phyloP scores from a whole-genome alignment of 768 basidiomycete genomes.

The Psilocybe cyanescens region DNA sequence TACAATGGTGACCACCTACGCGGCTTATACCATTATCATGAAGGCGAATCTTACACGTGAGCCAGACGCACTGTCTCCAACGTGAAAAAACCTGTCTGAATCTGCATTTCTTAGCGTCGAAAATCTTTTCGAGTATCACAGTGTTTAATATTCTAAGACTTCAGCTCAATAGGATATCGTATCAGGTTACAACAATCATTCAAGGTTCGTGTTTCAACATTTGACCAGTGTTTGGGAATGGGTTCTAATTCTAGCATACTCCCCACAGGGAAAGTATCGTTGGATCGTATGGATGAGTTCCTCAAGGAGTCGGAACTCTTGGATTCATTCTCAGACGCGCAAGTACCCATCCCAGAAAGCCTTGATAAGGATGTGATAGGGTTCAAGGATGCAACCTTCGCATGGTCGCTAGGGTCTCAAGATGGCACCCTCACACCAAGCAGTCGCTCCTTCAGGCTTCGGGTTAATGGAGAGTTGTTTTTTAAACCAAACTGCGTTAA shows the following conservation, averaged over 20 bases:
- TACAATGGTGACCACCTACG: conserved; percentile 69
- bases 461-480: conserved; percentile 52
- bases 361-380: conserved; percentile 38
- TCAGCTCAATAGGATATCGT: conserved; percentile 46
- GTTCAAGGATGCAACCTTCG: conserved; percentile 54
- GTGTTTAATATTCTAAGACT: conserved; percentile 66
- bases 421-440: conserved; percentile 43
- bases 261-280: conserved; percentile 54
- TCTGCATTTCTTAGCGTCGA: conserved; percentile 40
- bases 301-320: conserved; percentile 51
- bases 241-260: not conserved
- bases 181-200: conserved; percentile 25
- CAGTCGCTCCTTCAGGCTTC: conserved; percentile 52
- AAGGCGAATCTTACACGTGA: conserved; percentile 36
- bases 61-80: not conserved
- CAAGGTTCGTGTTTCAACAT: conserved; percentile 29
- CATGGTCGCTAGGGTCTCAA: conserved; percentile 48
- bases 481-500: conserved; percentile 60
- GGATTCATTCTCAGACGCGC: conserved; percentile 33
- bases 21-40: conserved; percentile 52
- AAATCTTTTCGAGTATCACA: conserved; percentile 55
- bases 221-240: not conserved
- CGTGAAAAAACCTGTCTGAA: no score
- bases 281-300: conserved; percentile 55
- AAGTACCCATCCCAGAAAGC: not conserved